phyloP scores from a whole-genome alignment of 2,329 filamentous ascomycete species.

The Torrubiellomyces zombiae region DNA sequence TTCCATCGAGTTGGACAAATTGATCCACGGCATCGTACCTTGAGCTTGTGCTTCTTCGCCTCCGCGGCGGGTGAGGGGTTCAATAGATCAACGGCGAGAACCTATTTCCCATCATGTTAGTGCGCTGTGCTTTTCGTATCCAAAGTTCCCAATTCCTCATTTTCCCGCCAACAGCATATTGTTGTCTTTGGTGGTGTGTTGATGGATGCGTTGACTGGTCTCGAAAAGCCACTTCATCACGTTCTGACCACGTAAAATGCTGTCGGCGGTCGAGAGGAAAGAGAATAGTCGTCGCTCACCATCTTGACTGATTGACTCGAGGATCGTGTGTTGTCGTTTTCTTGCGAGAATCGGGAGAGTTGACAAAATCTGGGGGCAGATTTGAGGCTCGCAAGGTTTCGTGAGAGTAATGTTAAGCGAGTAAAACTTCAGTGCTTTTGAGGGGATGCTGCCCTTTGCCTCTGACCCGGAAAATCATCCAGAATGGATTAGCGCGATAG shows the following conservation, averaged over 20 bases:
- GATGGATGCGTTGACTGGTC: conserved; percentile 6
- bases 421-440: conserved; percentile 31
- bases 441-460: conserved; percentile 17
- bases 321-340: conserved; percentile 22
- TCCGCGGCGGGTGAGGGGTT: conserved; percentile 96
- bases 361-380: conserved; percentile 40
- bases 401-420: conserved; percentile 27
- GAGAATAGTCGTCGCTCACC: conserved; percentile 34
- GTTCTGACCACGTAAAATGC: too few species aligned
- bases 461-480: conserved; percentile 20
- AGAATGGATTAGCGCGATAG: conserved; percentile 21
- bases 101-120: conserved; percentile 44
- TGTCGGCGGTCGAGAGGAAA: too few species aligned
- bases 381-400: conserved; percentile 35
- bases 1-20: too few species aligned
- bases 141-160: not conserved
- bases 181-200: conserved; percentile 5
- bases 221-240: too few species aligned
- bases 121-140: conserved; percentile 11
- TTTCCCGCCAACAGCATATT: conserved; percentile 7
- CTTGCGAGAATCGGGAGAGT: conserved; percentile 30
- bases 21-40: conserved; percentile 57
- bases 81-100: conserved; percentile 99
- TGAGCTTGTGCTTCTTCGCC: conserved; percentile 99
- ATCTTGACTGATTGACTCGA: conserved; percentile 46